Percentiles rank a stretch among this genome's conserved stretches.
These are phyloP conservation scores for Debaryomyces castellii DNA, from an alignment of 805 yeast genomes.

Conservation along the genomic window DNA sequence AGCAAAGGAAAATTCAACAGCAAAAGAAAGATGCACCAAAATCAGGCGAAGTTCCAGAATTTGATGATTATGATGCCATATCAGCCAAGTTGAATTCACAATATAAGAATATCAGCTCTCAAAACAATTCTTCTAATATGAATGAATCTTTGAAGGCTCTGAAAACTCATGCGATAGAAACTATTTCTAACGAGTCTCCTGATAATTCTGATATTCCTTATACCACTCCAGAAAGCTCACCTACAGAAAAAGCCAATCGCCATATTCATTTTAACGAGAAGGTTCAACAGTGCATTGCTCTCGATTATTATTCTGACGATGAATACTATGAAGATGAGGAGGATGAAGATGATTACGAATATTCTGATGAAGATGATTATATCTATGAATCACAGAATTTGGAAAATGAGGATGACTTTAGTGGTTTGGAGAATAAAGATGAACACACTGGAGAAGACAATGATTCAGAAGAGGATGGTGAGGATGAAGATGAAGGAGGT, in stretches of 20 bases:
- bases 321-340: conserved; percentile 36
- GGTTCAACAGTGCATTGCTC: conserved; percentile 90
- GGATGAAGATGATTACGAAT: conserved; percentile 19
- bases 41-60: conserved; percentile 36
- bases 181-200: neutral
- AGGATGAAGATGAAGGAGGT: conserved; percentile 64
- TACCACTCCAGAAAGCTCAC: neutral
- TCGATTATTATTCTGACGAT: conserved; percentile 39
- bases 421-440: conserved; percentile 17
- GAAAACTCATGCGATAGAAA: neutral
- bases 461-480: conserved; percentile 37
- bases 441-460: conserved; percentile 25
- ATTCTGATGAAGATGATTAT: conserved; percentile 31
- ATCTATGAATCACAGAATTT: conserved; percentile 7
- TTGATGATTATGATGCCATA: conserved; percentile 44
- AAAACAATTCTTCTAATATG: conserved; percentile 1
- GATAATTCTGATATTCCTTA: neutral
- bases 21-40: conserved; percentile 10
- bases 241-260: conserved; percentile 41
- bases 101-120: conserved; percentile 18
- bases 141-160: neutral
- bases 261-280: conserved; percentile 92
- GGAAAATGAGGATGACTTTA: conserved; percentile 16
- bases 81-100: conserved; percentile 43
- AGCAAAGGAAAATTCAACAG: conserved; percentile 17